phyloP scores from a whole-genome alignment of 176 grass and related monocot species.

The Chloris gayana region DNA sequence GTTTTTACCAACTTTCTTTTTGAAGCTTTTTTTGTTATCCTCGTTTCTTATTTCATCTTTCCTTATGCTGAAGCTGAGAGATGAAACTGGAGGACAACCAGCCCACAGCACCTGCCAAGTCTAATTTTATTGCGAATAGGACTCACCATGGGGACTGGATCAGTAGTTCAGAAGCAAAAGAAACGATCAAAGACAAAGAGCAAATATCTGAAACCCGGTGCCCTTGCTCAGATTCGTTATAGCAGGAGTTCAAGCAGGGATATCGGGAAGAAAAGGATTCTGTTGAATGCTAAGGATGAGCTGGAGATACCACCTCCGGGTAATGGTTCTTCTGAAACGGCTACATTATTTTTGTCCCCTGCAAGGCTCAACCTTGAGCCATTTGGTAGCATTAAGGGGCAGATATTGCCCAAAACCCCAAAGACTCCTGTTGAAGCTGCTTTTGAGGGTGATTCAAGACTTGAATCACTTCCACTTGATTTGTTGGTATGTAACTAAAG shows the following conservation, averaged over 20 bases:
- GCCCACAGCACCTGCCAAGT: background rate
- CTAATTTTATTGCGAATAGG: slow-evolving; percentile 12
- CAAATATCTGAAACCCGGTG: slow-evolving; percentile 77
- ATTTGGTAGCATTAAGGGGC: slow-evolving; percentile 39
- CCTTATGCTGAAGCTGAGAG: slow-evolving; percentile 25
- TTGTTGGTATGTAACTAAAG: slow-evolving; percentile 63
- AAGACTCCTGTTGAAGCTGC: slow-evolving; percentile 55
- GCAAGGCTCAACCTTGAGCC: slow-evolving; percentile 48
- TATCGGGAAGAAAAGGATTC: slow-evolving; percentile 75
- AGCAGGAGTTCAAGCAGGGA: slow-evolving; percentile 74
- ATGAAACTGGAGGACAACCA: slow-evolving; percentile 36
- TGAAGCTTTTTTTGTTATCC: background rate
- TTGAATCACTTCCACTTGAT: slow-evolving; percentile 90
- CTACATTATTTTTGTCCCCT: slow-evolving; percentile 48
- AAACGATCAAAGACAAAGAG: slow-evolving; percentile 70
- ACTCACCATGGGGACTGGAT: slow-evolving; percentile 52
- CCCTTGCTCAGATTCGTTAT: slow-evolving; percentile 70
- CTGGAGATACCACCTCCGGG: slow-evolving; percentile 26
- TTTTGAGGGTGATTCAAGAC: slow-evolving; percentile 60
- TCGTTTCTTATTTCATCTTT: slow-evolving; percentile 1
- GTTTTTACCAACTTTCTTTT: background rate
- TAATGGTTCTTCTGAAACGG: slow-evolving; percentile 16
- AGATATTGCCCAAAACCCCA: slow-evolving; percentile 56
- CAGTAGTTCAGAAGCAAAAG: slow-evolving; percentile 61
- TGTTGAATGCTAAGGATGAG: slow-evolving; percentile 68